phyloP scores from a whole-genome alignment of 2,329 filamentous ascomycete genomes.

The Trichoderma aggressivum region DNA sequence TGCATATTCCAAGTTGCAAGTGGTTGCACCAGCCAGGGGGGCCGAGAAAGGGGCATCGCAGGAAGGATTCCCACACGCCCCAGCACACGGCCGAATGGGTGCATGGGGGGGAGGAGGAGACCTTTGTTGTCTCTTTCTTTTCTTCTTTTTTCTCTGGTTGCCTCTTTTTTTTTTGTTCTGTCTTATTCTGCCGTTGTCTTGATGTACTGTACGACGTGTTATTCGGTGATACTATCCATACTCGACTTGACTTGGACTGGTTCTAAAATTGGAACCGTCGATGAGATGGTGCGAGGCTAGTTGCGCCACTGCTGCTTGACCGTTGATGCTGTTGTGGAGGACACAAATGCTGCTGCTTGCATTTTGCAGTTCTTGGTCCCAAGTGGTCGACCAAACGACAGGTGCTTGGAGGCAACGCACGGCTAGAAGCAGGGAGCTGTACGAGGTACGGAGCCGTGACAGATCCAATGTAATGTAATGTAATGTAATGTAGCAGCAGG shows the following conservation, averaged over 20 bases:
- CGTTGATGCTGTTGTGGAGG: not conserved
- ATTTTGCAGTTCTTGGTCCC: not conserved
- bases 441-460: slow-evolving; percentile 3
- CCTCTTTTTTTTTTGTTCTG: not conserved
- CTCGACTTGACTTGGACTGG: not conserved
- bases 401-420: not conserved
- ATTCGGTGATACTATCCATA: not conserved
- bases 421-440: slow-evolving; percentile 6
- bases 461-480: no score
- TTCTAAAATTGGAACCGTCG: not conserved
- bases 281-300: not conserved
- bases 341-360: not conserved
- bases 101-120: not conserved
- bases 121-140: not conserved
- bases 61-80: slow-evolving; percentile 11
- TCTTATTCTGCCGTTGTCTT: not conserved
- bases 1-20: not conserved
- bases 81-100: not conserved
- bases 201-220: not conserved
- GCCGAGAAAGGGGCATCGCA: slow-evolving; percentile 7
- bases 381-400: not conserved
- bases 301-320: not conserved
- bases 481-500: not conserved
- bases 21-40: slow-evolving; percentile 13
- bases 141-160: not conserved